phyloP scores from a whole-genome alignment of 768 basidiomycete species.

The Chalciporus pseudorubinellus region DNA sequence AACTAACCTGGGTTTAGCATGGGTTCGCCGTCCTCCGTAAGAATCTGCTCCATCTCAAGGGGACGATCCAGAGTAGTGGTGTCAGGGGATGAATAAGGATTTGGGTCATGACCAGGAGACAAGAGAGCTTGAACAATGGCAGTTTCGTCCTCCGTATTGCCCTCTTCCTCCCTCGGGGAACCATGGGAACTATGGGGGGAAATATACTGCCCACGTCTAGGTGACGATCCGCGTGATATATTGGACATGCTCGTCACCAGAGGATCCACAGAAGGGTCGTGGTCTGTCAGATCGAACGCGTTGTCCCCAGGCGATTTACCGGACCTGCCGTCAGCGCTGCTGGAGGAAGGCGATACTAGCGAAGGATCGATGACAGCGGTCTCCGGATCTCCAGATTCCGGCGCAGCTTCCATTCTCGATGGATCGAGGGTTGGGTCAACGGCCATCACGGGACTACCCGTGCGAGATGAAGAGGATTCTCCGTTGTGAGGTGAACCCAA shows the following conservation, averaged over 20 bases:
- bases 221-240: conserved; percentile 4
- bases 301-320: conserved; percentile 28
- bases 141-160: conserved; percentile 14
- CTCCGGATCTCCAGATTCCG: conserved; percentile 13
- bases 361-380: conserved; percentile 39
- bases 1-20: conserved; percentile 66
- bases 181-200: conserved; percentile 10
- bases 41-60: conserved; percentile 50
- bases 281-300: conserved; percentile 35
- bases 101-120: conserved; percentile 18
- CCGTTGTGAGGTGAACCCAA: conserved; percentile 22
- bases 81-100: conserved; percentile 28
- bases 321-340: conserved; percentile 19
- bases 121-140: conserved; percentile 14
- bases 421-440: conserved; percentile 26
- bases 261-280: conserved; percentile 20
- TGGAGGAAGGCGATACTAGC: conserved; percentile 26
- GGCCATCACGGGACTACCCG: conserved; percentile 22
- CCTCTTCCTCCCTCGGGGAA: conserved; percentile 7
- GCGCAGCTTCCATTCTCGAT: conserved; percentile 12
- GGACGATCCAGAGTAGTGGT: conserved; percentile 32
- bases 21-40: conserved; percentile 62
- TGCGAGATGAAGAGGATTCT: conserved; percentile 29
- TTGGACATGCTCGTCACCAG: conserved; percentile 7
- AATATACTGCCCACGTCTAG: conserved; percentile 1